Base-by-base conservation (phyloP, 1,284 basidiomycete species). In the Austroboletus rostrupii region DNA sequence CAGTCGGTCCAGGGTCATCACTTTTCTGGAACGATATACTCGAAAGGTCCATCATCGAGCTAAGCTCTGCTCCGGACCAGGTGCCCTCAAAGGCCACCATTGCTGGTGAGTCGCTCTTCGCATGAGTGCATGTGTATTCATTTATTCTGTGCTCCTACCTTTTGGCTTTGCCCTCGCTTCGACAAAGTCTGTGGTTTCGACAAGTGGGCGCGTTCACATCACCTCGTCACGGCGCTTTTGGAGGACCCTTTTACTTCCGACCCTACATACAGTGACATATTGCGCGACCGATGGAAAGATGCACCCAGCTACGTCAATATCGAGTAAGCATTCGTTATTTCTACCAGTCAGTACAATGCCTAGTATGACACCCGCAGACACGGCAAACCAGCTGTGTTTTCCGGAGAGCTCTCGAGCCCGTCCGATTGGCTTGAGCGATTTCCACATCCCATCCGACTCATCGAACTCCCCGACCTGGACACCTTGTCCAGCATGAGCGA, bases 171-270 rank as follows among this genome's bases (percentile, higher is more conserved):
- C 28, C 20, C 10, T 41, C 39, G 3, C 39, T 5, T 38, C 12
- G 3, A 35, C 43, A 3, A 52, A 85, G 85, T 87, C 6, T 79
- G 74, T 57, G 77, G 78, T 9, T 59, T 76, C 45, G 78, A 83
- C 61, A 66, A 76, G 55, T 73, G 68, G 62, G 72, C 81, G 16
- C 71, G 70, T 36, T 71, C 79, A 9, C 65, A 69, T 42, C 77
- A 82, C 36, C 65, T 89, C 3, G 76, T 89, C n/a, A 78, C 78
- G 5, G 83, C 83, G 3, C 68, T 89, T 17, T 67, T 89, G n/a
- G 76, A 83, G 45, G 80, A 87, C 48, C 85, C 85, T 11, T 76
- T 89, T 53, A 71, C 73, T 3, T 77, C 79, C 12, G 75, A 80
- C 50, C 47, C 68, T 26, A 58, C 64, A 14, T 71, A 77, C 50